These are phyloP conservation scores for Mycena amicta DNA, from an alignment of 768 basidiomycete genomes.

Conservation along the genomic window DNA sequence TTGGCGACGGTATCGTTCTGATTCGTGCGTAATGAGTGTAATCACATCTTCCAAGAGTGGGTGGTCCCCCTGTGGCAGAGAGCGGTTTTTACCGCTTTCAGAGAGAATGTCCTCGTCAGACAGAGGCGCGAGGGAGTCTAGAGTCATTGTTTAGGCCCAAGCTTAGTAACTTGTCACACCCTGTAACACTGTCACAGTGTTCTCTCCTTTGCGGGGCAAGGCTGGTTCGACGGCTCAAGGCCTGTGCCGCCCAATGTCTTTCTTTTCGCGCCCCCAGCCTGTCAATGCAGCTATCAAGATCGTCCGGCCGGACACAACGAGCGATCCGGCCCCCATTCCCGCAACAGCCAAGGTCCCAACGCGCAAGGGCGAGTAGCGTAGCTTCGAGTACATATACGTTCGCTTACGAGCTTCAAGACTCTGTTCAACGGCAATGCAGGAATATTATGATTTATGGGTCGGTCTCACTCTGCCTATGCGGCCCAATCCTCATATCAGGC, in stretches of 20 bases:
- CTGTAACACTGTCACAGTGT: background rate
- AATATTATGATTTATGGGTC: slow-evolving; percentile 94
- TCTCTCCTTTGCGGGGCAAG: background rate
- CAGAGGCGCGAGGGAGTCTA: too few relatives aligned
- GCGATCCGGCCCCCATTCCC: slow-evolving; percentile 28
- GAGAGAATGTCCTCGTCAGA: too few relatives aligned
- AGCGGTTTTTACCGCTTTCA: too few relatives aligned
- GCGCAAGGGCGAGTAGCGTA: slow-evolving; percentile 65
- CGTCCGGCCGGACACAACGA: slow-evolving; percentile 57
- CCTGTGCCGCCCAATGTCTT: slow-evolving; percentile 71
- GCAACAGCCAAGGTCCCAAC: slow-evolving; percentile 37
- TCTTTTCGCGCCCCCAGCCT: slow-evolving; percentile 70
- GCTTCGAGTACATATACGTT: too few relatives aligned
- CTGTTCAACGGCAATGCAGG: slow-evolving; percentile 79
- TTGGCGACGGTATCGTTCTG: too few relatives aligned
- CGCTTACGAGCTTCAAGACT: slow-evolving; percentile 45
- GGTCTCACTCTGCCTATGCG: slow-evolving; percentile 11
- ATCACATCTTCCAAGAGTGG: too few relatives aligned
- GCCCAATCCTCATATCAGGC: slow-evolving; percentile 2
- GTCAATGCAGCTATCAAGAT: slow-evolving; percentile 68
- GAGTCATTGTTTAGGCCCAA: too few relatives aligned
- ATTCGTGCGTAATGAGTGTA: too few relatives aligned
- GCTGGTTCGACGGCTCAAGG: background rate
- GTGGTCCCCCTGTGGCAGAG: too few relatives aligned
- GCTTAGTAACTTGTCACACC: too few relatives aligned